A percentile compares a stretch with the other conserved stretches of the same genome.
Evolutionary conservation across 169 alveolate species (phyloP).

Genomic region (Pseudocohnilembus persalinus): DNA sequence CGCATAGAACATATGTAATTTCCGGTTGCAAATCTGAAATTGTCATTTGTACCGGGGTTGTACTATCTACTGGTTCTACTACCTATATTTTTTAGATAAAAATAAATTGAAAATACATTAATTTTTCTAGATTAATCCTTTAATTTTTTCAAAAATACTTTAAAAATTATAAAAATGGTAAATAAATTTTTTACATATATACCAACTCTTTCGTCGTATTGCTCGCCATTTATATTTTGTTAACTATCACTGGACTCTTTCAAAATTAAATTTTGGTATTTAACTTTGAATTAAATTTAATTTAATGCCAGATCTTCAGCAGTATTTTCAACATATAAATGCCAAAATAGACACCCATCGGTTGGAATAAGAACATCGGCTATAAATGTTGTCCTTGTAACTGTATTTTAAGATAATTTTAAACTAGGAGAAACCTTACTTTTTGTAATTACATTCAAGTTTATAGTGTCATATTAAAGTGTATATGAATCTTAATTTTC

Average conservation of each 20-base stretch:
- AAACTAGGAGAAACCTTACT: background rate
- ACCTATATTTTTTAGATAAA: background rate
- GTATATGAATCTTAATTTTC: background rate
- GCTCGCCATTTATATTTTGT: background rate
- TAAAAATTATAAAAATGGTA: too few species aligned
- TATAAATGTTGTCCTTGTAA: background rate
- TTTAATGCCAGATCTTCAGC: background rate
- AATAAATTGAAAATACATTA: too few species aligned
- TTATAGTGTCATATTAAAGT: background rate
- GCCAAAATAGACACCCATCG: constrained; percentile 16
- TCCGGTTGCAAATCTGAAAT: constrained; percentile 1
- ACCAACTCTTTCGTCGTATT: constrained; percentile 22
- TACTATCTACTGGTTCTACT: background rate
- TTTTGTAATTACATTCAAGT: background rate
- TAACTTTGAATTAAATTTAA: background rate
- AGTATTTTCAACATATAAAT: background rate
- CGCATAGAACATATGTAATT: constrained; percentile 9
- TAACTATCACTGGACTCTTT: background rate
- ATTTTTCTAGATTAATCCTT: too few species aligned
- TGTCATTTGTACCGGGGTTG: background rate
- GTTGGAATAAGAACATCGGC: background rate
- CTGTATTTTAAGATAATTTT: background rate
- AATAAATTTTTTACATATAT: background rate
- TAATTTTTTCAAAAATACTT: too few species aligned
- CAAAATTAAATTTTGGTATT: background rate